These are phyloP conservation scores for Raphanus raphanistrum DNA, from an alignment of 345 rosid species.

Conservation along the genomic window DNA sequence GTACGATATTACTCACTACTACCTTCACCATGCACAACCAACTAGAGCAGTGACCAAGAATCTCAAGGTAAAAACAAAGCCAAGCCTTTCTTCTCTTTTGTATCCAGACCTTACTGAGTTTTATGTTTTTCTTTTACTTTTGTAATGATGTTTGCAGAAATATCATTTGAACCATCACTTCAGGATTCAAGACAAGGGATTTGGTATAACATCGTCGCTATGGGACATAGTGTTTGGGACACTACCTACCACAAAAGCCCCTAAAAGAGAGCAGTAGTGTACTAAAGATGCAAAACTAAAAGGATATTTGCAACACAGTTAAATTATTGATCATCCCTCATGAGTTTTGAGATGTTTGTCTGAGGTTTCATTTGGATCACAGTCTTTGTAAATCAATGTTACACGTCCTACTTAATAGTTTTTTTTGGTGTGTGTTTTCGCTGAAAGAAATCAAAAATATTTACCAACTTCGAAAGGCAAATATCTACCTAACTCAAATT, in stretches of 20 bases:
- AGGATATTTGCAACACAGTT: neutral
- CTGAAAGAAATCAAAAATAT: neutral
- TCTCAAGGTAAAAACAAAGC: slow-evolving; percentile 66
- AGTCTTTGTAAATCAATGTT: slow-evolving; percentile 32
- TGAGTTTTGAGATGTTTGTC: slow-evolving; percentile 32
- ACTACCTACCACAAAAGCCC: slow-evolving; percentile 54
- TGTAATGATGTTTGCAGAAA: slow-evolving; percentile 49
- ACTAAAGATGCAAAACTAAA: neutral
- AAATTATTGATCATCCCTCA: slow-evolving; percentile 9
- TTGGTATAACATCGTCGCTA: slow-evolving; percentile 83
- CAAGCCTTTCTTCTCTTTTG: neutral
- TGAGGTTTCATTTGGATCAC: slow-evolving; percentile 31
- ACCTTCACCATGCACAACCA: slow-evolving; percentile 95
- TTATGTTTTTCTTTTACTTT: neutral
- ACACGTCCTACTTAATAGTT: neutral
- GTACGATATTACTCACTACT: slow-evolving; percentile 89
- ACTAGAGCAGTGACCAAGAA: slow-evolving; percentile 48
- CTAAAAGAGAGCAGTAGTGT: slow-evolving; percentile 32
- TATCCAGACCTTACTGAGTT: neutral
- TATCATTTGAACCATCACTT: slow-evolving; percentile 97
- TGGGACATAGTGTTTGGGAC: slow-evolving; percentile 94
- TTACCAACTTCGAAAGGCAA: neutral
- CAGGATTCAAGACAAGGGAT: slow-evolving; percentile 79
- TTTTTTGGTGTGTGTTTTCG: slow-evolving; percentile 5
- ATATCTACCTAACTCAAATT: no score